Evolutionary conservation across 805 yeast genomes (phyloP).

Genomic region (Candida caryicola): DNA sequence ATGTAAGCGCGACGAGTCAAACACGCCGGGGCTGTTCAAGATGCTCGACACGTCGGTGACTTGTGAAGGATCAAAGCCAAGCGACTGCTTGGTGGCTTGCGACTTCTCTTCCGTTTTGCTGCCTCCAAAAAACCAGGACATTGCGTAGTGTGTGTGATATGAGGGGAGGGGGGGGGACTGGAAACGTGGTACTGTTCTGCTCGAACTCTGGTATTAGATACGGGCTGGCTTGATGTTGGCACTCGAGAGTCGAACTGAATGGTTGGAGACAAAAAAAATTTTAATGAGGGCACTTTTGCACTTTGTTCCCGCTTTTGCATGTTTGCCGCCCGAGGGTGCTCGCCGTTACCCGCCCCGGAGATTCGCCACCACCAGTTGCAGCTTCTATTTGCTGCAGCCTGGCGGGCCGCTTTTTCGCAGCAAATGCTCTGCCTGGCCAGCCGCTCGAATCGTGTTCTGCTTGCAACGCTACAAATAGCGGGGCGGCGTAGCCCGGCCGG

Average conservation of each 20-base stretch:
- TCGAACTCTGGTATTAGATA: not conserved
- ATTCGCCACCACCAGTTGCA: too few species aligned
- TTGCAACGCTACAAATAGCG: slow-evolving; percentile 1
- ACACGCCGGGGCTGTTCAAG: slow-evolving; percentile 56
- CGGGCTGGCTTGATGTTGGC: too few species aligned
- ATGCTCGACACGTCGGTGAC: slow-evolving; percentile 62
- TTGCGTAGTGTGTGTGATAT: slow-evolving; percentile 11
- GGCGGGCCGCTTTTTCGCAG: not conserved
- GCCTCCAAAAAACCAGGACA: slow-evolving; percentile 55
- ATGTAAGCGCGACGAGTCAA: slow-evolving; percentile 74
- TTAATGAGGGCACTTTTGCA: not conserved
- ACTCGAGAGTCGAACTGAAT: too few species aligned
- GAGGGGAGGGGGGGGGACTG: not conserved
- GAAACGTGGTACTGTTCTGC: not conserved
- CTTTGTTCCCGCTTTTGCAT: not conserved
- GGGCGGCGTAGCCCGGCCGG: not conserved
- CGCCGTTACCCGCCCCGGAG: too few species aligned
- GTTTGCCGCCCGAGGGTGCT: too few species aligned
- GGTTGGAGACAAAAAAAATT: not conserved
- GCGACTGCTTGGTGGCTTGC: slow-evolving; percentile 26
- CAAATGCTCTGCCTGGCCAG: not conserved
- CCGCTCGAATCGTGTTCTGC: not conserved
- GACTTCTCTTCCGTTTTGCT: slow-evolving; percentile 23
- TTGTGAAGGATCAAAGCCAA: slow-evolving; percentile 65
- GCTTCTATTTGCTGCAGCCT: too few species aligned